Base-by-base conservation (phyloP, 2,329 filamentous ascomycete species). In the Penicillium sclerotiorum region DNA sequence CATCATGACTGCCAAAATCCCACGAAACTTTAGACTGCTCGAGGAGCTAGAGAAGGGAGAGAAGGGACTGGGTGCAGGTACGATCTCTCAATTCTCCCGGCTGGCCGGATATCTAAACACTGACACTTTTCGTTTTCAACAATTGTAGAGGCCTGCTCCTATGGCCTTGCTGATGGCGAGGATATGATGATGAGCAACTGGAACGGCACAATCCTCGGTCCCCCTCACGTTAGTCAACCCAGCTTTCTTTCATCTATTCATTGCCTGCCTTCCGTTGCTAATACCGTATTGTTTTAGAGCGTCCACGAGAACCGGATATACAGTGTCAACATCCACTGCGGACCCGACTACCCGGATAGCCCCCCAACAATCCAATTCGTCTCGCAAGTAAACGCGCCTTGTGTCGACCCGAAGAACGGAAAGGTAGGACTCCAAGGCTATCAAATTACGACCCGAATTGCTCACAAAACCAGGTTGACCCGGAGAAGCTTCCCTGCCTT, bases 41-140 rank as follows among this genome's bases (percentile, higher is more conserved):
- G 94, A 96, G 73, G 94, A 99, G 84, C 82, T 99, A 17, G 94
- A 99, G 79, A 97, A 97, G 79, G 94, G 94, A 67, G 94, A 99
- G 79, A 99, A 99, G 76, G 94, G 94, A 55, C 82, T 94, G 57
- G 93, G 94, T 67, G 91, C 93, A 72, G 90, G 90, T 74, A 50
- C 52, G 61, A 52, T 12, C 35, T 39, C n/a, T 30, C 25, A 15
- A 30, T 49, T 43, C 23, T 37, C 32, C 30, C 47, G 22, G 50
- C 35, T 25, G 33, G 44, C 46, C 45, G 36, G 25, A 45, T 22
- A 49, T 56, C 50, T 39, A 37, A 40, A 62, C 69, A 51, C 73
- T 56, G 17, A 49, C 51, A 41, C 51, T 37, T 33, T 43, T 20
- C 23, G 20, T 43, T 43, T 30, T 55, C 33, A 58, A 53, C 53